phyloP scores from a whole-genome alignment of 805 yeast genomes.

The Kazachstania kunashirensis region DNA sequence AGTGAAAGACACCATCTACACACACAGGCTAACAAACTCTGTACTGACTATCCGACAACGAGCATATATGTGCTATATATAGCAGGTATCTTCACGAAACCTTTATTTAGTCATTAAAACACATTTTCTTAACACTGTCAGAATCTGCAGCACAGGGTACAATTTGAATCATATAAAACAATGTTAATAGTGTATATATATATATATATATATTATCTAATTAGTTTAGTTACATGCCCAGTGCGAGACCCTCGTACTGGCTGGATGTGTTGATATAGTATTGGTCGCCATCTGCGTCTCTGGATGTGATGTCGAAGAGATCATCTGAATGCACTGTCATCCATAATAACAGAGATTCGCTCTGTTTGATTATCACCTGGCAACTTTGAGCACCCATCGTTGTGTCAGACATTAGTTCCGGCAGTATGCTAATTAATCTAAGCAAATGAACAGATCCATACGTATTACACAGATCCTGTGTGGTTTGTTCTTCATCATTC shows the following conservation, averaged over 20 bases:
- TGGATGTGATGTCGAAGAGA: constrained; percentile 5
- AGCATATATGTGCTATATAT: too few species aligned
- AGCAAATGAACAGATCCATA: constrained; percentile 81
- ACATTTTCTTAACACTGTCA: too few species aligned
- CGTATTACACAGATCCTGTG: constrained; percentile 26
- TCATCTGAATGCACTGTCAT: constrained; percentile 12
- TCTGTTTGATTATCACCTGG: constrained; percentile 21
- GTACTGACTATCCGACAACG: too few species aligned
- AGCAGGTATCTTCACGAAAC: too few species aligned
- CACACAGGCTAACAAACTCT: not conserved
- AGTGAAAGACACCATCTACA: constrained; percentile 1
- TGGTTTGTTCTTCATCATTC: too few species aligned
- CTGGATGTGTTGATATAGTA: constrained; percentile 27
- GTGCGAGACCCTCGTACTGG: constrained; percentile 30
- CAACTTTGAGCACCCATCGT: constrained; percentile 68
- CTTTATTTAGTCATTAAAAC: too few species aligned
- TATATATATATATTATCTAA: too few species aligned
- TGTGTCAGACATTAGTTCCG: constrained; percentile 72
- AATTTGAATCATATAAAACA: too few species aligned
- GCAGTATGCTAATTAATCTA: constrained; percentile 66
- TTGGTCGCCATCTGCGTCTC: constrained; percentile 8
- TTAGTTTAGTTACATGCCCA: constrained; percentile 18
- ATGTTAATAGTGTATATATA: too few species aligned
- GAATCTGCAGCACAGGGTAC: too few species aligned
- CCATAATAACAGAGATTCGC: constrained; percentile 24